These are phyloP conservation scores for Raffaelea arxii DNA, from an alignment of 2,329 filamentous ascomycete species.

Conservation along the genomic window DNA sequence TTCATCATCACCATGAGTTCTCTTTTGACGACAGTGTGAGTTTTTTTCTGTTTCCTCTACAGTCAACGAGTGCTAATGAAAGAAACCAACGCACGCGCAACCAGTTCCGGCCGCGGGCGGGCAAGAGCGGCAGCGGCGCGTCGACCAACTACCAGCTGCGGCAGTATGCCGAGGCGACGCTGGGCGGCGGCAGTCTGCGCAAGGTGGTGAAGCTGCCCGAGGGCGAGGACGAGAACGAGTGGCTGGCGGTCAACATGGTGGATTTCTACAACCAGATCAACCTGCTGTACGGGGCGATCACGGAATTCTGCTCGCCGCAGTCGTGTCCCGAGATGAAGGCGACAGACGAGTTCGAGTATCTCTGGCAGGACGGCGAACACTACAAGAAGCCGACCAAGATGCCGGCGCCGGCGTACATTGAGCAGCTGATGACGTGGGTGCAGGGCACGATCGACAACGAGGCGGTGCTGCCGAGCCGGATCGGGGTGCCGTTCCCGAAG, in stretches of 20 bases:
- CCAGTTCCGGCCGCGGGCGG: constrained; percentile 79
- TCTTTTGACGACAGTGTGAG: constrained; percentile 21
- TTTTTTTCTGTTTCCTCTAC: not conserved
- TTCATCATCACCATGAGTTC: constrained; percentile 12
- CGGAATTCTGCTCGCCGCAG: constrained; percentile 95
- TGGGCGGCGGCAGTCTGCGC: constrained; percentile 86
- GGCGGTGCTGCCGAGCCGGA: constrained; percentile 85
- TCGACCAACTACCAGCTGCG: constrained; percentile 82
- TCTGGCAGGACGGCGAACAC: constrained; percentile 93
- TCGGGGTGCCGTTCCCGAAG: constrained; percentile 91
- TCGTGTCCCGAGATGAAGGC: constrained; percentile 99
- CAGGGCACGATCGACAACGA: constrained; percentile 95
- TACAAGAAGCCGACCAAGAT: constrained; percentile 97
- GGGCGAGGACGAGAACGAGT: constrained; percentile 95
- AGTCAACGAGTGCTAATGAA: not conserved
- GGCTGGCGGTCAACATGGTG: constrained; percentile 97
- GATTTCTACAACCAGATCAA: constrained; percentile 99
- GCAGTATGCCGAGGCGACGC: constrained; percentile 95
- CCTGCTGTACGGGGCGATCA: constrained; percentile 95
- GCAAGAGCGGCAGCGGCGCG: constrained; percentile 65
- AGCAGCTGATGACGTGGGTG: constrained; percentile 95
- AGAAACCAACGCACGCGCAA: constrained; percentile 83
- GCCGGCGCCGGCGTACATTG: constrained; percentile 93
- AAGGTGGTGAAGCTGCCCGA: constrained; percentile 97
- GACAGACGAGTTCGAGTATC: constrained; percentile 99